Base-by-base conservation (phyloP, 306 rosid genomes). In the Gastrolobium bilobum region DNA sequence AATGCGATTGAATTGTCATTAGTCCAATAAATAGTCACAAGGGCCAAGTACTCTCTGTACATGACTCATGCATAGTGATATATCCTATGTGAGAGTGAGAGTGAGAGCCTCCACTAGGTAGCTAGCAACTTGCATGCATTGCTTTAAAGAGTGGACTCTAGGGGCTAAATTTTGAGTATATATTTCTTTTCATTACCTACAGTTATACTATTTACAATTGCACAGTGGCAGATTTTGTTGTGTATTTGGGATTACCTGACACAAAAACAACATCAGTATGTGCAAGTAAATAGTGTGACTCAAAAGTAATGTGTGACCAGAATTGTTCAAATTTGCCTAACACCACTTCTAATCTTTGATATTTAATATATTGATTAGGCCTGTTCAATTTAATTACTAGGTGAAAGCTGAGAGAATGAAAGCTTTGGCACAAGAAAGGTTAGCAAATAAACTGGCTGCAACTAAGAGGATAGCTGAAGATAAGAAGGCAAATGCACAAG, bases 321-420 rank as follows among this genome's bases (percentile, higher is more conserved):
- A 54, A 39, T 54, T 56, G 13, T 39, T 29, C 61, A 13, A 64
- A 56, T 13, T 33, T 68, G 15, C 51, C 57, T 46, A 42, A 68
- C 30, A 14, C 35, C 46, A 61, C 14, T 9, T 13, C 37, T 58
- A 48, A 46, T 10, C 5, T 46, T 15, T 48, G 15, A 44, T 67
- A 56, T 33, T 77, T 14, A 4, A 33, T 4, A 66, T 73, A 58
- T 33, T 31, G 5, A 52, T 39, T 34, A 13, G 38, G 72, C 51
- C 34, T 54, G 9, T 63, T 9, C 29, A 13, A 50, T 76, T 52
- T 5, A 33, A 43, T 46, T 34, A 13, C 7, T 64, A 96, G 98
- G 95, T 89, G 73, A 93, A 87, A 68, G 98, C 98, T 3, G 99
- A 96, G 85, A 93, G 97, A 67, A 84, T 88, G 88, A 96, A 96